Evolutionary conservation across 768 basidiomycete genomes (phyloP).

Genomic region (Trametes cinnabarina): DNA sequence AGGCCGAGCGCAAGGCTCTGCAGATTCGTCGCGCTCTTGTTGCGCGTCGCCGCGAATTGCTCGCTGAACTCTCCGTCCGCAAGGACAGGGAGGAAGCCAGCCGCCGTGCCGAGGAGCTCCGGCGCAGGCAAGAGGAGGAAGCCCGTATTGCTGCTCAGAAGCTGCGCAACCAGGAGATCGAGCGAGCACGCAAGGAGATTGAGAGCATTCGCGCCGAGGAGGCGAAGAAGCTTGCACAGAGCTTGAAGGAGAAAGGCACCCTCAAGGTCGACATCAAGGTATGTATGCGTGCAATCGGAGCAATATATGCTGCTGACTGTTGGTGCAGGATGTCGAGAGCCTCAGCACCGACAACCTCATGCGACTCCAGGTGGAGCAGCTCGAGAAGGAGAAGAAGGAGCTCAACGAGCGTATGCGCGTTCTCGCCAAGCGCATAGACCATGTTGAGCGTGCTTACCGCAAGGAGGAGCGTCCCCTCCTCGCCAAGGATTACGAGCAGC

Average conservation of each 20-base stretch:
- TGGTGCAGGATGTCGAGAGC: constrained; percentile 68
- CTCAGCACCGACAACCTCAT: constrained; percentile 86
- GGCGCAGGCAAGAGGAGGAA: constrained; percentile 72
- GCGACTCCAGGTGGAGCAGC: constrained; percentile 86
- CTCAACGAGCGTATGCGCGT: constrained; percentile 78
- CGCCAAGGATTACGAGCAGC: constrained; percentile 78
- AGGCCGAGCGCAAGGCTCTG: constrained; percentile 75
- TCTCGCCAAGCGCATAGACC: constrained; percentile 87
- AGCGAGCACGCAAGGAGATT: constrained; percentile 66
- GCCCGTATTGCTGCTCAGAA: constrained; percentile 62
- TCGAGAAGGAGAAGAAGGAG: constrained; percentile 96
- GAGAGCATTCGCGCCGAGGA: constrained; percentile 79
- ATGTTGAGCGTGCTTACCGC: constrained; percentile 91
- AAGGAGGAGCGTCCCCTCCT: constrained; percentile 90
- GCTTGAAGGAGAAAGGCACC: constrained; percentile 75
- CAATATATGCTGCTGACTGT: background rate
- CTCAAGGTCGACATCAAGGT: constrained; percentile 72
- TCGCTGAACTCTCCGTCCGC: constrained; percentile 78
- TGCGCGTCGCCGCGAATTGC: constrained; percentile 79
- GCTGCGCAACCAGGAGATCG: constrained; percentile 58
- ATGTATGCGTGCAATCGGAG: constrained; percentile 24
- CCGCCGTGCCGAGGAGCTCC: constrained; percentile 63
- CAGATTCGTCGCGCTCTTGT: constrained; percentile 77
- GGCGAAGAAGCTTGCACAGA: constrained; percentile 84
- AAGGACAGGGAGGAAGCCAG: constrained; percentile 89